A percentile compares a stretch with the other conserved stretches of the same genome.
Evolutionary conservation across 768 basidiomycete genomes (phyloP).

Genomic region (Amanita inopinata): DNA sequence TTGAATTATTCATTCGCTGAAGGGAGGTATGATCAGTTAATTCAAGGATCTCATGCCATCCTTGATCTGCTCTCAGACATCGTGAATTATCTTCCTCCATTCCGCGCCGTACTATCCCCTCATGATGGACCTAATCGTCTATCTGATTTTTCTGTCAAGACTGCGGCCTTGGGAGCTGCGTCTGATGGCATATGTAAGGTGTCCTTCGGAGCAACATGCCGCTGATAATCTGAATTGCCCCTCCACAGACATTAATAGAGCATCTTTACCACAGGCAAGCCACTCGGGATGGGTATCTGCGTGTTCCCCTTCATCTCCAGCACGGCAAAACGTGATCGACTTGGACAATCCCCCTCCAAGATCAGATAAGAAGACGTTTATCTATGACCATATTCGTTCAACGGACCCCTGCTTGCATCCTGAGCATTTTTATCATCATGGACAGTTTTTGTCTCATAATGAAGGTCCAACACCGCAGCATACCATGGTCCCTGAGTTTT

Average conservation of each 20-base stretch:
- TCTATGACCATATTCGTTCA: constrained; percentile 33
- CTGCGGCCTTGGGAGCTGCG: constrained; percentile 21
- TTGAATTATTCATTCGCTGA: constrained; percentile 26
- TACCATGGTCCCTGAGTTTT: constrained; percentile 41
- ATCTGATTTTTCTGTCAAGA: constrained; percentile 24
- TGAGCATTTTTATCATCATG: constrained; percentile 35
- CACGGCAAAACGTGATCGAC: constrained; percentile 23
- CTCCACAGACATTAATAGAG: constrained; percentile 18
- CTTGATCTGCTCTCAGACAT: constrained; percentile 29
- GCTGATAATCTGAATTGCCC: neutral
- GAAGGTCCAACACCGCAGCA: constrained; percentile 35
- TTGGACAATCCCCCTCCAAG: constrained; percentile 24
- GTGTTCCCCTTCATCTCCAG: constrained; percentile 28
- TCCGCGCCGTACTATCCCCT: constrained; percentile 36
- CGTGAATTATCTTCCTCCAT: constrained; percentile 31
- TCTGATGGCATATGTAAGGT: constrained; percentile 18
- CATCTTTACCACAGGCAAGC: constrained; percentile 24
- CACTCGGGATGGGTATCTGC: constrained; percentile 30
- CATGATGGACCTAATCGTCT: constrained; percentile 33
- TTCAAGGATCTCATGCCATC: constrained; percentile 20
- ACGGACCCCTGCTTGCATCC: constrained; percentile 46
- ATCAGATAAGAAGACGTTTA: constrained; percentile 32
- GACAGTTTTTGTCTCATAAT: constrained; percentile 40
- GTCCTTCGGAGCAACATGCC: neutral
- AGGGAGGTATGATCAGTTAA: constrained; percentile 27